These are phyloP conservation scores for Boletus patriciae DNA, from an alignment of 768 basidiomycete species.

Conservation along the genomic window DNA sequence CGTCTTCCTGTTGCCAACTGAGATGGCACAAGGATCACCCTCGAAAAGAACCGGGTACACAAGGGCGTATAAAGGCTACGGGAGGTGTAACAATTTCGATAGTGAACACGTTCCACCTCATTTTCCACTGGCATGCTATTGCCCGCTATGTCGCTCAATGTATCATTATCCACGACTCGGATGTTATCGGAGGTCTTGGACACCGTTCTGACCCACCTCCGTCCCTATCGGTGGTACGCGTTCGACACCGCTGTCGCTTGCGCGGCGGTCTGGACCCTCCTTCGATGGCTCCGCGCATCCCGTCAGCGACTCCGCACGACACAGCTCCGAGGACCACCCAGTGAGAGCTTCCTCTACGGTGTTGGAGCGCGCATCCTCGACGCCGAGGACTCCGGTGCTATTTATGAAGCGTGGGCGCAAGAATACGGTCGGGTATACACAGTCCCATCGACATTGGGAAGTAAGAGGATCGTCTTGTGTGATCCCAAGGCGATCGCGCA, in stretches of 20 bases:
- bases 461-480: conserved; percentile 17
- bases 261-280: conserved; percentile 3
- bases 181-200: not conserved
- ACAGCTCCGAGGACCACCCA: conserved; percentile 13
- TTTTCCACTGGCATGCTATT: not conserved
- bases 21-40: too few species aligned
- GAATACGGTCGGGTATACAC: conserved; percentile 16
- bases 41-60: too few species aligned
- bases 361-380: not conserved
- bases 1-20: too few species aligned
- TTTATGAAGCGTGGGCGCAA: conserved; percentile 20
- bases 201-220: not conserved
- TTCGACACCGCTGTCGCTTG: not conserved
- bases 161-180: not conserved
- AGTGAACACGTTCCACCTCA: too few species aligned
- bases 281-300: conserved; percentile 25
- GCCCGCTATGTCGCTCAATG: not conserved
- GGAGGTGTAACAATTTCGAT: too few species aligned
- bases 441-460: conserved; percentile 10
- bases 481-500: conserved; percentile 39
- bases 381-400: not conserved
- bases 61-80: too few species aligned
- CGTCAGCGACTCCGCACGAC: conserved; percentile 21
- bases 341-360: conserved; percentile 16
- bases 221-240: not conserved